phyloP scores from a whole-genome alignment of 345 rosid genomes.

The Garcia nutans region DNA sequence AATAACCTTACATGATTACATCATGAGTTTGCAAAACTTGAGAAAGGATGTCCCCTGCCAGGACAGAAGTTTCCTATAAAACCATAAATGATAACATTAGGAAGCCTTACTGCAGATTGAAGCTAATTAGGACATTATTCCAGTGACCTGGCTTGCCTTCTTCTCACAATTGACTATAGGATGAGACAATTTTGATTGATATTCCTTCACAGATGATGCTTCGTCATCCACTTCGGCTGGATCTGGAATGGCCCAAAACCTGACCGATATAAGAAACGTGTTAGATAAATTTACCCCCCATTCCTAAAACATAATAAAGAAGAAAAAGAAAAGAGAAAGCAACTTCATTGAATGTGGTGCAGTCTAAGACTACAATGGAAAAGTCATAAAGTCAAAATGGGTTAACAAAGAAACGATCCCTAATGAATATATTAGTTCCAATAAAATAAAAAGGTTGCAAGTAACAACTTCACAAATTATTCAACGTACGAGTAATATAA shows the following conservation, averaged over 20 bases:
- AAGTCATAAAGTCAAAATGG: background rate
- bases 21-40: constrained; percentile 90
- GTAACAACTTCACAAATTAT: background rate
- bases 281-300: background rate
- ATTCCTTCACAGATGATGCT: constrained; percentile 33
- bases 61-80: constrained; percentile 47
- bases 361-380: background rate
- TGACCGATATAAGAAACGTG: constrained; percentile 10
- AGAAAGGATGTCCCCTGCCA: constrained; percentile 72
- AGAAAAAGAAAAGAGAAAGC: background rate
- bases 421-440: background rate
- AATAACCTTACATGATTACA: constrained; percentile 65
- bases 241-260: constrained; percentile 64
- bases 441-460: background rate
- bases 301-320: background rate
- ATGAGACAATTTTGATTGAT: constrained; percentile 40
- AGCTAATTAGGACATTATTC: constrained; percentile 11
- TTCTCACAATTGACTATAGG: constrained; percentile 61
- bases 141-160: constrained; percentile 51
- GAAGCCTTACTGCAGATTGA: constrained; percentile 6
- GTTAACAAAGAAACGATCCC: background rate
- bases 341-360: background rate
- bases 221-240: constrained; percentile 37
- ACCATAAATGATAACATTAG: constrained; percentile 21
- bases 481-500: background rate